phyloP scores from a whole-genome alignment of 192 early-diverging fungal species.

The Phycomyces blakesleeanus region DNA sequence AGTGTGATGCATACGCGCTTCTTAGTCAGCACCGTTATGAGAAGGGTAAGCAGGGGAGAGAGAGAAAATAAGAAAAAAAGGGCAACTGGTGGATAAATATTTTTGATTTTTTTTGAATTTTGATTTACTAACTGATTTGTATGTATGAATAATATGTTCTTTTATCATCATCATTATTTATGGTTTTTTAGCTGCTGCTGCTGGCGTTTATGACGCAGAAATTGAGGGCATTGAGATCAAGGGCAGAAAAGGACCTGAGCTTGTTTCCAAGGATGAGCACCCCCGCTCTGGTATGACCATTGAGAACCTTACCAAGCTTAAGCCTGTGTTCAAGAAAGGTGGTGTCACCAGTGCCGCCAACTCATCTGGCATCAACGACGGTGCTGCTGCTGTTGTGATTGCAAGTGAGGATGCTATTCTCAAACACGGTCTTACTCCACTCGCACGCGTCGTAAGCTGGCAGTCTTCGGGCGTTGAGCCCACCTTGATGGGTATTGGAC shows the following conservation, averaged over 20 bases:
- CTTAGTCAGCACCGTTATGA: conserved; percentile 87
- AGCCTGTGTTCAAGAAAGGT: conserved; percentile 86
- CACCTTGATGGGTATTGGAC: conserved; percentile 95
- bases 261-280: conserved; percentile 81
- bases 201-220: conserved; percentile 76
- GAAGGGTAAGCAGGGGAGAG: conserved; percentile 41
- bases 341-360: conserved; percentile 93
- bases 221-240: conserved; percentile 83
- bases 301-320: conserved; percentile 74
- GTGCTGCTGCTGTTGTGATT: conserved; percentile 83
- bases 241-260: conserved; percentile 69
- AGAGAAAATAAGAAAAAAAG: neutral
- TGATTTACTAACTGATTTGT: neutral
- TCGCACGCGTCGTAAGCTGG: conserved; percentile 86
- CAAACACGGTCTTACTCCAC: conserved; percentile 71
- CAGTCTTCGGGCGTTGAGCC: conserved; percentile 86
- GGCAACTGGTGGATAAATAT: neutral
- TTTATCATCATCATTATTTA: neutral
- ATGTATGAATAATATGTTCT: neutral
- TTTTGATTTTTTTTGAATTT: neutral
- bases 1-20: conserved; percentile 84
- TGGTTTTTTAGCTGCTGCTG: conserved; percentile 23
- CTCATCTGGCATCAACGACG: conserved; percentile 93
- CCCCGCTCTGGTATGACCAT: conserved; percentile 81
- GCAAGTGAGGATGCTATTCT: conserved; percentile 85